phyloP scores from a whole-genome alignment of 345 rosid species.

The Salix brachista region DNA sequence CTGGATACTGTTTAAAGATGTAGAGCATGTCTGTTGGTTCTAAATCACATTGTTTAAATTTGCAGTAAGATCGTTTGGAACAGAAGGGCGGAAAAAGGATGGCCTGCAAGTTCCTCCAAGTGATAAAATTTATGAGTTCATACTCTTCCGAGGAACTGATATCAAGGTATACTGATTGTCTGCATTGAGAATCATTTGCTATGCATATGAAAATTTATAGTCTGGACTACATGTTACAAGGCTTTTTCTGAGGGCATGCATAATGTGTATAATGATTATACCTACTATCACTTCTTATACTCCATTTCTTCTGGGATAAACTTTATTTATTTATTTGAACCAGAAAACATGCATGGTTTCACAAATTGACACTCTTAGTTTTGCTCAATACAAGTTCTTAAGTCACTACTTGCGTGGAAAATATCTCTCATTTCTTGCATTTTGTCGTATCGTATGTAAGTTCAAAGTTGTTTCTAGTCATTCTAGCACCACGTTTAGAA shows the following conservation, averaged over 20 bases:
- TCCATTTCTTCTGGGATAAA: neutral
- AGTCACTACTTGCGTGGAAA: no score
- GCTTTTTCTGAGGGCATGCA: neutral
- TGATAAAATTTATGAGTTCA: slow-evolving; percentile 19
- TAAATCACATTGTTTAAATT: neutral
- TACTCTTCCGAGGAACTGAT: slow-evolving; percentile 20
- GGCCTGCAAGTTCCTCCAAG: slow-evolving; percentile 20
- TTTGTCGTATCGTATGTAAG: neutral
- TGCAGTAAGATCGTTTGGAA: slow-evolving; percentile 23
- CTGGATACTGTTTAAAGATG: neutral
- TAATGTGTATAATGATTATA: neutral
- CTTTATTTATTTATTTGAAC: neutral
- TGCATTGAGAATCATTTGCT: neutral
- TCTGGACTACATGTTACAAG: neutral
- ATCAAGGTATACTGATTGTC: slow-evolving; percentile 12
- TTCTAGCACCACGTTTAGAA: neutral
- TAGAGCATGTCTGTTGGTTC: neutral
- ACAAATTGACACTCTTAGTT: no score
- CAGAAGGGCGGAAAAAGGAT: slow-evolving; percentile 22
- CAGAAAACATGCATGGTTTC: neutral
- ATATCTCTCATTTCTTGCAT: no score
- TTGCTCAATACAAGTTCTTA: no score
- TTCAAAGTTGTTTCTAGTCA: neutral
- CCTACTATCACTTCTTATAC: neutral
- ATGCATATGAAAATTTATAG: neutral